A percentile compares a stretch with the other conserved stretches of the same genome.
These are phyloP conservation scores for Fusarium albidum DNA, from an alignment of 2,329 filamentous ascomycete genomes.

Conservation along the genomic window DNA sequence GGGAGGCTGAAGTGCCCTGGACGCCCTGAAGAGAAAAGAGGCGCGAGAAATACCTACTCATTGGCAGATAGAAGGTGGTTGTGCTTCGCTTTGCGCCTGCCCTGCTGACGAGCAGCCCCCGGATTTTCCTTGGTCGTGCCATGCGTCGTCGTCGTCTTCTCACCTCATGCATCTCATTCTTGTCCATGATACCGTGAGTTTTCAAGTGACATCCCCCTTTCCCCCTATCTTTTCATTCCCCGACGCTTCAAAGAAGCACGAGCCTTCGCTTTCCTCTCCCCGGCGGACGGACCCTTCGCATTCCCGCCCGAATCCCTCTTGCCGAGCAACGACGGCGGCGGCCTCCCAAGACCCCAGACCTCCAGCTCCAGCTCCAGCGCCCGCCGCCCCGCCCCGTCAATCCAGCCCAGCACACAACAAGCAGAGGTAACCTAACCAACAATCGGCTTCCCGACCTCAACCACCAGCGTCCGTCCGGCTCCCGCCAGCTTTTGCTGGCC, in stretches of 20 bases:
- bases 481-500: conserved; percentile 34
- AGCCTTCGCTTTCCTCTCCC: conserved; percentile 25
- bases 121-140: conserved; percentile 26
- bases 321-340: conserved; percentile 29
- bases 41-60: conserved; percentile 26
- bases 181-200: conserved; percentile 33
- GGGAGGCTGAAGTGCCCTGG: conserved; percentile 27
- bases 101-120: conserved; percentile 32
- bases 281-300: conserved; percentile 26
- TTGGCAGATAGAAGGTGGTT: conserved; percentile 24
- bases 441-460: conserved; percentile 19
- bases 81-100: conserved; percentile 11
- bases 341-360: conserved; percentile 34
- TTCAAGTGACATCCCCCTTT: conserved; percentile 19
- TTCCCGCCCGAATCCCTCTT: conserved; percentile 24
- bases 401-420: conserved; percentile 17
- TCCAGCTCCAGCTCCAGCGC: conserved; percentile 26
- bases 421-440: conserved; percentile 20
- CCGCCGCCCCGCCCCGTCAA: conserved; percentile 31
- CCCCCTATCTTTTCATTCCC: conserved; percentile 14
- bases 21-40: conserved; percentile 24
- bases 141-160: conserved; percentile 18
- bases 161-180: conserved; percentile 18
- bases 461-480: conserved; percentile 27
- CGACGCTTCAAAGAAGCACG: conserved; percentile 19